Base-by-base conservation (phyloP, 352 stramenopile genomes). In the Pythium phragmitis region DNA sequence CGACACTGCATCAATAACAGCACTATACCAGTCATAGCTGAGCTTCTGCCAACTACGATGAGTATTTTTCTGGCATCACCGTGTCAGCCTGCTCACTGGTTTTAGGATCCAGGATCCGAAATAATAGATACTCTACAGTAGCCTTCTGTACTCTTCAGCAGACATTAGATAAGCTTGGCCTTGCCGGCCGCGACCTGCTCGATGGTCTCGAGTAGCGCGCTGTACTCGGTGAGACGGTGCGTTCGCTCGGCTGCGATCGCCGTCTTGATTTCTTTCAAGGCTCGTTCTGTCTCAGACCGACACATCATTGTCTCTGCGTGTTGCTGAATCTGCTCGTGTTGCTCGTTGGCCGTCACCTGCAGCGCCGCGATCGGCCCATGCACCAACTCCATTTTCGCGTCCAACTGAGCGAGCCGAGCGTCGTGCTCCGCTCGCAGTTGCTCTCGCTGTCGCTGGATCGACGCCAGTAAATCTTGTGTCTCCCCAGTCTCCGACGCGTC, bases 121-220 rank as follows among this genome's bases (percentile, higher is more conserved):
- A 30, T 5, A 30, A 30, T 30, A 30, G 26, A 30, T 5, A 30
- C 2, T 30, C 4, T 30, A 21, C 21, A 21, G 21, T 42, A 17
- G 14, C 2, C 6, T 42, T 42, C 14, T 21, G 21, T 42, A 16
- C 14, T 4, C 11, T 42, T 16, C 37, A 42, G 3, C 37, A 12
- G 37, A 41, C 21, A 49, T 50, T 21, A 61, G 26, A 61, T 61
- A 16, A 61, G 54, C 30, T 37, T 41, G 16, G 41, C 43, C 42
- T 52, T 49, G 16, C 54, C 54, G 8, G 42, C 54, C 4, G 43
- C 26, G 19, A 61, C 54, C 12, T 52, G 54, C 28, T 61, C 42
- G 42, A 52, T 28, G 6, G 39, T 61, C 14, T 43, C 19, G 2
- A 61, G 28, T 16, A 61, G 42, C 42, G 39, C 19, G 16, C 42